These are phyloP conservation scores for Psilocybe tampanensis DNA, from an alignment of 768 basidiomycete genomes.

Conservation along the genomic window DNA sequence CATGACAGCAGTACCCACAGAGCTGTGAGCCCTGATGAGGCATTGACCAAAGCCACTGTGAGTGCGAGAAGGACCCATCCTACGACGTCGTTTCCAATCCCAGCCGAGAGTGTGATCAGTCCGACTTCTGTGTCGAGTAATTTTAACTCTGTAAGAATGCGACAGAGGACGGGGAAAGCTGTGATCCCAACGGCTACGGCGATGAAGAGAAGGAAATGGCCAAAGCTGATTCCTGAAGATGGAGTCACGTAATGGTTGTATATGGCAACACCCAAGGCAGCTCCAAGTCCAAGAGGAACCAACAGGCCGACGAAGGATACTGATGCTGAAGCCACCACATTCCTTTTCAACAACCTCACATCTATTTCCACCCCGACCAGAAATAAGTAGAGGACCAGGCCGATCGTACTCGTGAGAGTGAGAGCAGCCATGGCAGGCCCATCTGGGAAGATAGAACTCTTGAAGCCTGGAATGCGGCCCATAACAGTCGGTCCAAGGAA, in stretches of 20 bases:
- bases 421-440: conserved; percentile 54
- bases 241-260: conserved; percentile 67
- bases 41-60: conserved; percentile 85
- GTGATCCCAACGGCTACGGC: conserved; percentile 84
- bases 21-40: conserved; percentile 72
- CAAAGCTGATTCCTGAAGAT: conserved; percentile 54
- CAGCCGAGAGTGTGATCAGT: conserved; percentile 78
- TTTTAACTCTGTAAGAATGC: conserved; percentile 82
- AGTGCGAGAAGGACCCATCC: conserved; percentile 87
- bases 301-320: conserved; percentile 72
- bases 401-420: conserved; percentile 74
- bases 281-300: conserved; percentile 81
- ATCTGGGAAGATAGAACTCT: conserved; percentile 55
- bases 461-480: conserved; percentile 80
- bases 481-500: conserved; percentile 78
- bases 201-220: conserved; percentile 84
- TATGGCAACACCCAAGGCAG: conserved; percentile 70
- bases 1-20: conserved; percentile 76
- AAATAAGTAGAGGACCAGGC: conserved; percentile 79
- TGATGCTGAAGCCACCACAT: conserved; percentile 54
- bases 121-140: conserved; percentile 88
- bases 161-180: conserved; percentile 81
- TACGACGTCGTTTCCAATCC: conserved; percentile 73
- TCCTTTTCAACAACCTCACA: conserved; percentile 63
- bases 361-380: conserved; percentile 88